These are phyloP conservation scores for Stachybotrys chartarum DNA, from an alignment of 2,329 filamentous ascomycete genomes.

Conservation along the genomic window DNA sequence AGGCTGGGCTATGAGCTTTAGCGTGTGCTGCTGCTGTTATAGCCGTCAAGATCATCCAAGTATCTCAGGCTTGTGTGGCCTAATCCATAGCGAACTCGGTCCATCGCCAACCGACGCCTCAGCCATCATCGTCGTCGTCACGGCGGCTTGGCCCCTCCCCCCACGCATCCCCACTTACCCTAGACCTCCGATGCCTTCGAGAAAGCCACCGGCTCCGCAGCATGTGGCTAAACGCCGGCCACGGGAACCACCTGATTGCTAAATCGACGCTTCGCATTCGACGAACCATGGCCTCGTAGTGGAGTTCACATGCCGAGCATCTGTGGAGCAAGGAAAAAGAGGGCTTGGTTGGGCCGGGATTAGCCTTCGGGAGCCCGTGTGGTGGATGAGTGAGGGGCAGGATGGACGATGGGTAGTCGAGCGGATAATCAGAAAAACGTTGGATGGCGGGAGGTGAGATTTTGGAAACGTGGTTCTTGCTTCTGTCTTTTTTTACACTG, in stretches of 20 bases:
- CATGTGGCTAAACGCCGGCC: constrained; percentile 1
- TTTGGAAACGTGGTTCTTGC: background rate
- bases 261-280: constrained; percentile 15
- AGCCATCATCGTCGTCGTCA: background rate
- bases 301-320: background rate
- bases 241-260: constrained; percentile 11
- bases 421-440: background rate
- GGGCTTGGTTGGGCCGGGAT: background rate
- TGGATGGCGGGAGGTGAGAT: background rate
- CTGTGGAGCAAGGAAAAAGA: background rate
- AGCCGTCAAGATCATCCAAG: no score
- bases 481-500: background rate
- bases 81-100: no score
- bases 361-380: background rate
- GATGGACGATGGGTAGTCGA: background rate
- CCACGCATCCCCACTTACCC: background rate
- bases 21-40: no score
- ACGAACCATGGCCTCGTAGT: constrained; percentile 8
- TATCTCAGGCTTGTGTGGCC: no score
- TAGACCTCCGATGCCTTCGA: background rate
- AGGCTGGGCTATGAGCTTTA: no score
- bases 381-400: background rate
- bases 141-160: no score
- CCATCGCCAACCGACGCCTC: background rate
- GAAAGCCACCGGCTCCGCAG: background rate